Base-by-base conservation (phyloP, 164 flowering plant species). In the Echeveria elegans region DNA sequence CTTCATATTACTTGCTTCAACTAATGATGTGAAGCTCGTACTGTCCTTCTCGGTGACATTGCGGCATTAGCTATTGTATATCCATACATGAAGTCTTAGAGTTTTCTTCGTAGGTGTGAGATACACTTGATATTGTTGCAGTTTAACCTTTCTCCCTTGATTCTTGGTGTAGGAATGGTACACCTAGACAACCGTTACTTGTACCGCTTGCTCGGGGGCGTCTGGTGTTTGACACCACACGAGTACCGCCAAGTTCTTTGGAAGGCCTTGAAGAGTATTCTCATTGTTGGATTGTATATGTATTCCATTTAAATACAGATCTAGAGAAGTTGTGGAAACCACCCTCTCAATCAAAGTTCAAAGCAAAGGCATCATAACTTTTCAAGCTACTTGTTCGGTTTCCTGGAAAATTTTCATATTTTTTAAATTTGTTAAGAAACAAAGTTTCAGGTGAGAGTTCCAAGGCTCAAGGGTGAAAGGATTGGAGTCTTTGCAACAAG, bases 171-270 rank as follows among this genome's bases (percentile, higher is more conserved):
- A 93, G 98, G 79, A 90, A 93, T 77, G 98, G 98, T 48, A 89
- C 97, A 21, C 98, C 97, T 7, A 88, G 98, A 79, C 98, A 93
- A 69, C 96, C 98, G 70, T 74, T 89, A 67, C 84, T 93, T 72
- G 96, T 93, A 45, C 94, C 98, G 64, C 92, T 88, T 75, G 88
- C 98, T 52, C 85, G 88, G 73, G 97, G 96, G 67, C 81, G 86
- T 63, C 78, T 93, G 76, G 63, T 81, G 24, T 88, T 93, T 81
- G 84, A 89, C 79, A 23, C 86, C 38, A 47, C 80, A 64, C 81
- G 78, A 38, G 90, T 82, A 74, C 98, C 96, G 71, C 86, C 83
- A 43, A 86, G 89, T 66, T 88, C 96, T 62, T 92, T 93, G 45
- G 96, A 89, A 73, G 98, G 98, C 74, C 90, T 93, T 68, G 86